phyloP scores from a whole-genome alignment of 2,329 filamentous ascomycete genomes.

The Pseudocercospora fuligena region DNA sequence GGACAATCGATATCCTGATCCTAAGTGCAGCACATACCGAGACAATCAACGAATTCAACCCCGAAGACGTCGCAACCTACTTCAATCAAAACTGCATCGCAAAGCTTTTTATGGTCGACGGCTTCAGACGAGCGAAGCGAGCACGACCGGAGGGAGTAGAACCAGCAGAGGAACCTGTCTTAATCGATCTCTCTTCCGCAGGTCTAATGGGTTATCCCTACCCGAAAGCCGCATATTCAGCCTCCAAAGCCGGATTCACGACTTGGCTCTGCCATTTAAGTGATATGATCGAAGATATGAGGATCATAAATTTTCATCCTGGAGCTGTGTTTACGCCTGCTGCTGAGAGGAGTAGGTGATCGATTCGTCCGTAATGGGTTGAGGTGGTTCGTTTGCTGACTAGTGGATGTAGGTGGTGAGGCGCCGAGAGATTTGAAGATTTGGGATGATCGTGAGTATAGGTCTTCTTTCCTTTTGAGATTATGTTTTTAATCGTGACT shows the following conservation, averaged over 20 bases:
- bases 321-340: conserved; percentile 14
- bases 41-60: conserved; percentile 8
- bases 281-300: conserved; percentile 12
- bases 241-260: conserved; percentile 15
- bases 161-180: background rate
- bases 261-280: conserved; percentile 17
- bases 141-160: background rate
- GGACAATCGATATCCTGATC: conserved; percentile 10
- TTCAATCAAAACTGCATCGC: conserved; percentile 14
- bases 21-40: conserved; percentile 10
- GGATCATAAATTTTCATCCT: conserved; percentile 17
- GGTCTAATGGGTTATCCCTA: conserved; percentile 12
- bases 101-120: conserved; percentile 13
- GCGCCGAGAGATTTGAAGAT: background rate
- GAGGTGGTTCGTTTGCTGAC: too few species aligned
- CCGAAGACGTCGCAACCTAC: conserved; percentile 12
- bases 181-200: conserved; percentile 17
- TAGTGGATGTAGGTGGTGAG: background rate
- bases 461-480: too few species aligned
- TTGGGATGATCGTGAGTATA: conserved; percentile 12
- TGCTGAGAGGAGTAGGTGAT: background rate
- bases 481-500: too few species aligned
- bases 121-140: conserved; percentile 12
- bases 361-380: too few species aligned
- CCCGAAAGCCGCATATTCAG: conserved; percentile 13